phyloP scores from a whole-genome alignment of 129 eudicot genomes.

The Centella asiatica region DNA sequence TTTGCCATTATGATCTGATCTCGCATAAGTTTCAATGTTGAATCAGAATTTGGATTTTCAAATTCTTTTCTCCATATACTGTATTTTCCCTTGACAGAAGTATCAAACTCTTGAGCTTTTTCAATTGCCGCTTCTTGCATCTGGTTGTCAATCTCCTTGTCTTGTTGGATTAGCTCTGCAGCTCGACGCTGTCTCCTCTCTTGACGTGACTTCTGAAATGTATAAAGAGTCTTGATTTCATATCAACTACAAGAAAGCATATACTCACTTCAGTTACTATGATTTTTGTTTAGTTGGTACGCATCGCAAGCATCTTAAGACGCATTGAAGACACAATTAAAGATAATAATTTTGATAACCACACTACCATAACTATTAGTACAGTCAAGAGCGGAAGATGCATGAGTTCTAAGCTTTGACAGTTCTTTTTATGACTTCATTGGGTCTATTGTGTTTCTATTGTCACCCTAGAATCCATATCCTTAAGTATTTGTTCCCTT shows the following conservation, averaged over 20 bases:
- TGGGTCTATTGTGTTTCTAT: too few relatives aligned
- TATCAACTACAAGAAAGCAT: background rate
- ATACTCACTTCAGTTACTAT: background rate
- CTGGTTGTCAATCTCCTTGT: conserved; percentile 44
- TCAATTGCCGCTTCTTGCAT: conserved; percentile 78
- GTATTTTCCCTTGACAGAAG: conserved; percentile 62
- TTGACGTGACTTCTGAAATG: conserved; percentile 55
- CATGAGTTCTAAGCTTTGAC: too few relatives aligned
- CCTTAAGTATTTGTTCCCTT: too few relatives aligned
- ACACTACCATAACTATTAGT: too few relatives aligned
- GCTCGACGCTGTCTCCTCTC: conserved; percentile 77
- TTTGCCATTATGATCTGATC: conserved; percentile 97
- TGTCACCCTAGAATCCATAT: too few relatives aligned
- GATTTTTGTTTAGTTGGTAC: too few relatives aligned
- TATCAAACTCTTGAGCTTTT: conserved; percentile 61
- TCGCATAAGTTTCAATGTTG: conserved; percentile 69
- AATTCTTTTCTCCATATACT: conserved; percentile 91
- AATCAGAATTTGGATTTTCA: conserved; percentile 74
- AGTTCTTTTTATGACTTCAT: too few relatives aligned
- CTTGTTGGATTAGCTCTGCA: conserved; percentile 57
- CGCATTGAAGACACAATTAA: background rate
- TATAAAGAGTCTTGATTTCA: conserved; percentile 5
- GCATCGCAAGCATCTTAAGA: background rate
- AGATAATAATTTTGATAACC: too few relatives aligned
- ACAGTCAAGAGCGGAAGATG: too few relatives aligned